Base-by-base conservation (phyloP, 495 filamentous ascomycete genomes). In the Cercophora sp. region DNA sequence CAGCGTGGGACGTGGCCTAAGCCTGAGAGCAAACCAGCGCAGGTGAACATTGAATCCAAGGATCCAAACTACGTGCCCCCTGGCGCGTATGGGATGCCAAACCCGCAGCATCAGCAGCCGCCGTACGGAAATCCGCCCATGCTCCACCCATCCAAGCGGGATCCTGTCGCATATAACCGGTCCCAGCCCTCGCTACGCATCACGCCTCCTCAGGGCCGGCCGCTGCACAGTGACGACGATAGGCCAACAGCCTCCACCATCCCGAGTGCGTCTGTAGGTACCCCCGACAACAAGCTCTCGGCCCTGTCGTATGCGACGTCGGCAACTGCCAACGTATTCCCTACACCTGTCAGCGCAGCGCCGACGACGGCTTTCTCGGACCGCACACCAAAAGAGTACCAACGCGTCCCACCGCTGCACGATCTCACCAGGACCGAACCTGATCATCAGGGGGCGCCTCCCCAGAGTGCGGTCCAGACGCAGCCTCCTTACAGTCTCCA, bases 31-130 rank as follows among this genome's bases (percentile, higher is more conserved):
- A 78, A 83, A 43, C 63, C 83, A 62, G 58, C 80, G 3, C 86
- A 88, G 32, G 77, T 94, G 56, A 89, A 84, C 36, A 79, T 96
- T 22, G 88, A 94, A 67, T 91, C 89, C 6, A 96, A 93, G 70
- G 88, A 90, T 56, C 75, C 75, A 0, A 77, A 69, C 55, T 78
- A 78, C 45, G 68, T 78, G 73, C 85, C 59, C 81, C 85, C 70
- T 51, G 81, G 58, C 66, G 83, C 61, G 53, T 84, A 65, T 73
- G 70, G 79, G 70, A 73, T 77, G 82, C n/a, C n/a, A n/a, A n/a
- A n/a, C n/a, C 69, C 68, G 70, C 70, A 75, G 60, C 69, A 73
- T 53, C 65, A 42, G 29, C 62, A 49, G 54, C 60, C 57, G 29
- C 66, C 57, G 58, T 56, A n/a, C 37, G 51, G 42, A 20, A 57